phyloP scores from a whole-genome alignment of 169 alveolate species.

The Haemoproteus tartakovskyi region DNA sequence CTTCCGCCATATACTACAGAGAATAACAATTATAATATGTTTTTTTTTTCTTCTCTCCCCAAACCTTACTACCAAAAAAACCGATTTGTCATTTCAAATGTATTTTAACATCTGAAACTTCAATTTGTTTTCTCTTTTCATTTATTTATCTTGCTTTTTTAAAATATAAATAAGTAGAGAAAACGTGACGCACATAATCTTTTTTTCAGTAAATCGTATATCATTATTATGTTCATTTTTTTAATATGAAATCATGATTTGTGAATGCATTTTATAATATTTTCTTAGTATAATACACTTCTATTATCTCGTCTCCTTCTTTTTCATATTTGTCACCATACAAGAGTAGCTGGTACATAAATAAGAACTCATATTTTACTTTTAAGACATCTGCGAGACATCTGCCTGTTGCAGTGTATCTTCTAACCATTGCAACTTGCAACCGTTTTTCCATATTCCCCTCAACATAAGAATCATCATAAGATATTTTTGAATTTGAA shows the following conservation, averaged over 20 bases:
- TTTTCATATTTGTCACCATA: slow-evolving; percentile 25
- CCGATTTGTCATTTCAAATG: slow-evolving; percentile 6
- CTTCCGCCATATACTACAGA: too few species aligned
- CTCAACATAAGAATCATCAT: slow-evolving; percentile 11
- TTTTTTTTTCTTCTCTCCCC: too few species aligned
- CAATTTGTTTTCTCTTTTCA: slow-evolving; percentile 28
- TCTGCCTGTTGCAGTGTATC: slow-evolving; percentile 7
- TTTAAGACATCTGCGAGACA: too few species aligned
- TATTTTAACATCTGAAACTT: slow-evolving; percentile 27
- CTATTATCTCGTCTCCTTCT: too few species aligned
- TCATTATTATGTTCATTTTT: slow-evolving; percentile 12
- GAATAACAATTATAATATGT: too few species aligned
- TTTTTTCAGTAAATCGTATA: slow-evolving; percentile 29
- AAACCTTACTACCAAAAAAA: slow-evolving; percentile 7
- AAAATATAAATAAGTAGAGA: slow-evolving; percentile 28
- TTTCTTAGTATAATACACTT: too few species aligned
- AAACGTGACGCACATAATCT: slow-evolving; percentile 23
- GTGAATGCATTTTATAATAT: too few species aligned
- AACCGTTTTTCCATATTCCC: slow-evolving; percentile 12
- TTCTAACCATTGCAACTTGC: slow-evolving; percentile 30
- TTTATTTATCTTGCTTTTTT: slow-evolving; percentile 13
- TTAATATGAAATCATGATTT: slow-evolving; percentile 12
- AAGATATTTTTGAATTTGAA: slow-evolving; percentile 9
- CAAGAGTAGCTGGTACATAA: slow-evolving; percentile 26
- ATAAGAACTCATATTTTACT: slow-evolving; percentile 12